Conservation (phyloP, 306 rosid species). For the Cajanus cajan region DNA sequence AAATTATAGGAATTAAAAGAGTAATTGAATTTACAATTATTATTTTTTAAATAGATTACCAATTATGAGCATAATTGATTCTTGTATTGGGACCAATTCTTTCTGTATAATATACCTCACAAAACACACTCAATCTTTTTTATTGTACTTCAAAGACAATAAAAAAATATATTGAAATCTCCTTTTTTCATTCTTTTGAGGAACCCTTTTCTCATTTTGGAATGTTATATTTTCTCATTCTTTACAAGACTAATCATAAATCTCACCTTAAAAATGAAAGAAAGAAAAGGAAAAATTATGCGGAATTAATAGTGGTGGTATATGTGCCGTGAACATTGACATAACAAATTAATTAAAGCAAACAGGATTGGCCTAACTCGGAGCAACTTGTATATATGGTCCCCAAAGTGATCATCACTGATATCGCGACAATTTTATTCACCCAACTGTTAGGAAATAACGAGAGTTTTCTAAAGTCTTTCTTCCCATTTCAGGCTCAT, state of each 20-base stretch:
- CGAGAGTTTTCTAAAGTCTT: neutral
- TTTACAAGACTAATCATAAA: too few species aligned
- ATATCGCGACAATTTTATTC: neutral
- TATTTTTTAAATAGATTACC: neutral
- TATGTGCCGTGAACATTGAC: neutral
- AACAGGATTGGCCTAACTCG: neutral
- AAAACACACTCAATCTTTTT: neutral
- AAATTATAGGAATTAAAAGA: too few species aligned
- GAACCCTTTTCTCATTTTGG: too few species aligned
- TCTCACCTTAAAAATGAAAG: too few species aligned
- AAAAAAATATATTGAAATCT: too few species aligned
- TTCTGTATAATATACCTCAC: neutral
- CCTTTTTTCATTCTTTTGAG: too few species aligned
- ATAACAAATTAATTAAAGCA: neutral
- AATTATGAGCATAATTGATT: neutral
- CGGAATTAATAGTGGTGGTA: neutral
- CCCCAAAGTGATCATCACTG: neutral
- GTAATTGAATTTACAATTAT: too few species aligned
- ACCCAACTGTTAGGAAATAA: neutral
- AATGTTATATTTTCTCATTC: too few species aligned
- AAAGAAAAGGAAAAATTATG: neutral
- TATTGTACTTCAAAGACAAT: neutral
- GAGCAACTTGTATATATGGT: slow-evolving; percentile 19
- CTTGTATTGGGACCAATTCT: neutral
- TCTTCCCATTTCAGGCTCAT: neutral